phyloP scores from a whole-genome alignment of 768 basidiomycete species.

The Lentinula guzmanii region DNA sequence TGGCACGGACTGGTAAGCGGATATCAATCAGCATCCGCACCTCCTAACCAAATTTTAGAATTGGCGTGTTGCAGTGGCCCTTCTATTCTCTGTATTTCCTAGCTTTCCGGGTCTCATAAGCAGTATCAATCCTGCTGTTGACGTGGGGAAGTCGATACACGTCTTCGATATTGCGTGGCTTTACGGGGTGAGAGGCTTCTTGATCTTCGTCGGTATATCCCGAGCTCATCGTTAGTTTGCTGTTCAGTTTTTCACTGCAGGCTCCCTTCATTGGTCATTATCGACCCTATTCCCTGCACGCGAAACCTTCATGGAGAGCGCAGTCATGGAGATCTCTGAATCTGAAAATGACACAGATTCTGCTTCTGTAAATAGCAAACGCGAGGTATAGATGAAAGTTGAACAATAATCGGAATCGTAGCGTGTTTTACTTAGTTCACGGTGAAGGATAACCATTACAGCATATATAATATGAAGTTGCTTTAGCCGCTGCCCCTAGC shows the following conservation, averaged over 20 bases:
- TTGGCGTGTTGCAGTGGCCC: constrained; percentile 70
- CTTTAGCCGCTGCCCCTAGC: too few species aligned
- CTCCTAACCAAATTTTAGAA: constrained; percentile 41
- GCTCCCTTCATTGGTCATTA: constrained; percentile 27
- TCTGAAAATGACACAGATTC: constrained; percentile 10
- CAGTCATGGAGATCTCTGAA: constrained; percentile 13
- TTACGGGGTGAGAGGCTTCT: constrained; percentile 50
- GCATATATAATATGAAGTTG: too few species aligned
- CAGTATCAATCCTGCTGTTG: constrained; percentile 61
- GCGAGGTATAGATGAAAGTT: not conserved
- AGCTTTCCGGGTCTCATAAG: constrained; percentile 73
- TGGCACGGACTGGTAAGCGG: constrained; percentile 60
- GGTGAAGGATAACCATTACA: too few species aligned
- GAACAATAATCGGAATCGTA: too few species aligned
- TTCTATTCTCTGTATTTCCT: constrained; percentile 63
- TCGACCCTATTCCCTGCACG: constrained; percentile 33
- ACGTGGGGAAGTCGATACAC: constrained; percentile 49
- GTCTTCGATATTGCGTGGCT: constrained; percentile 74
- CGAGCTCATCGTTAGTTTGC: not conserved
- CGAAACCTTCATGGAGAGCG: constrained; percentile 34
- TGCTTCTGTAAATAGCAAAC: not conserved
- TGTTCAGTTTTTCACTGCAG: constrained; percentile 31
- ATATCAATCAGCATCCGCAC: not conserved
- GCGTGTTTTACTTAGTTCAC: too few species aligned
- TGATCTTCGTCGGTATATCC: not conserved